phyloP scores from a whole-genome alignment of 805 yeast species.

The Alloascoidea africana region DNA sequence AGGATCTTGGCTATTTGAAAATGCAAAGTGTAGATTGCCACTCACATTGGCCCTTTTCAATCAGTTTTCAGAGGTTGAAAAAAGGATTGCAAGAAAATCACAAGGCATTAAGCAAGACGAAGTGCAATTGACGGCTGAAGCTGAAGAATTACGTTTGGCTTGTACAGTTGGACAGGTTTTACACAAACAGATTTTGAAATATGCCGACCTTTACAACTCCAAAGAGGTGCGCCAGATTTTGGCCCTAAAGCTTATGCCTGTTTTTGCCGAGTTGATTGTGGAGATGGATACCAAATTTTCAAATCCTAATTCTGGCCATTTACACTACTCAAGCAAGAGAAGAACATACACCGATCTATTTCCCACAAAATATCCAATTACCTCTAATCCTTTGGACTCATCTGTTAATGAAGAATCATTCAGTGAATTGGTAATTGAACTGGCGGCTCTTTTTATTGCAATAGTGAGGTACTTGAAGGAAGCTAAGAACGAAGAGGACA shows the following conservation, averaged over 20 bases:
- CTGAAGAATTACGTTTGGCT: background rate
- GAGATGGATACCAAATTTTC: no score
- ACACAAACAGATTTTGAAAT: no score
- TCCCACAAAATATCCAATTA: slow-evolving; percentile 53
- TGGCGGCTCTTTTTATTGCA: slow-evolving; percentile 47
- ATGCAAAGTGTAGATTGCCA: background rate
- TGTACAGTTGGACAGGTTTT: no score
- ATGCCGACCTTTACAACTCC: no score
- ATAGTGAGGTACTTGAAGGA: slow-evolving; percentile 5
- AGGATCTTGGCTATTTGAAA: slow-evolving; percentile 11
- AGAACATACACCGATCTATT: slow-evolving; percentile 55
- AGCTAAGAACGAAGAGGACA: slow-evolving; percentile 5
- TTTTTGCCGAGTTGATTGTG: no score
- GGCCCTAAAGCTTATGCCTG: no score
- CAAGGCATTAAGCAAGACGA: no score
- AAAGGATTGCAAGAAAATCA: no score
- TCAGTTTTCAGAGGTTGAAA: background rate
- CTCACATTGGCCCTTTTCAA: background rate
- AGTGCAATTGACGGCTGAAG: background rate
- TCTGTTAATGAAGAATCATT: slow-evolving; percentile 51
- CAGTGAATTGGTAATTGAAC: slow-evolving; percentile 60
- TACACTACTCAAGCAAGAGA: slow-evolving; percentile 37
- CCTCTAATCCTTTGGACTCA: slow-evolving; percentile 54
- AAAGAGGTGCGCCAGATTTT: no score
- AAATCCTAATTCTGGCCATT: no score